A percentile compares a stretch with the other conserved stretches of the same genome.
phyloP scores from a whole-genome alignment of 306 rosid species.

The Urtica urens region DNA sequence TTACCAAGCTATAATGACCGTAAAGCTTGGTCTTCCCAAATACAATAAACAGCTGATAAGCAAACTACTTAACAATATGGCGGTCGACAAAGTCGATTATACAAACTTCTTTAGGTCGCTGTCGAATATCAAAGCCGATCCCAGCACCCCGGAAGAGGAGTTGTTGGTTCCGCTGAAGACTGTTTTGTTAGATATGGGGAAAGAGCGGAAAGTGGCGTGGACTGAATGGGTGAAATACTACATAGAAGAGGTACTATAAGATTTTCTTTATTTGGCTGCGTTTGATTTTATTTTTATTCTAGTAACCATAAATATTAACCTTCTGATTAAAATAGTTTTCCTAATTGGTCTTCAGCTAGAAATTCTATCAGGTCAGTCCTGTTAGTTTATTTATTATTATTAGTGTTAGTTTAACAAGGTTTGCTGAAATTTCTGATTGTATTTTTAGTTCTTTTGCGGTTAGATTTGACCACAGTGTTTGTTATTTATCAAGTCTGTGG shows the following conservation, averaged over 20 bases:
- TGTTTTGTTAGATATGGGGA: constrained; percentile 84
- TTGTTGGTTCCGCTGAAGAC: constrained; percentile 79
- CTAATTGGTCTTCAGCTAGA: no score
- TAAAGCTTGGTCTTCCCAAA: constrained; percentile 88
- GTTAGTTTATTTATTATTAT: no score
- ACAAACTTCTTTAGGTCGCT: constrained; percentile 81
- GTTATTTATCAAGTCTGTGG: no score
- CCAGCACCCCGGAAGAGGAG: constrained; percentile 64
- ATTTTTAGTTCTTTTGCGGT: no score
- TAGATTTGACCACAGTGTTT: no score
- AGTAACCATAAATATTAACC: no score
- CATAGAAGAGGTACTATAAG: constrained; percentile 60
- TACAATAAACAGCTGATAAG: constrained; percentile 81
- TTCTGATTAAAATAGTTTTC: no score
- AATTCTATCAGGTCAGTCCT: no score
- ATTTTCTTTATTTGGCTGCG: background rate
- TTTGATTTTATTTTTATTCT: no score
- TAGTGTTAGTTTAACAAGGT: no score
- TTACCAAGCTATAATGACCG: constrained; percentile 87
- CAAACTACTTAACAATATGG: constrained; percentile 86
- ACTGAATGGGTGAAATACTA: constrained; percentile 71
- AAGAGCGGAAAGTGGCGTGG: constrained; percentile 96
- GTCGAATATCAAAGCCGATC: constrained; percentile 77
- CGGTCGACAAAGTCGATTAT: constrained; percentile 95
- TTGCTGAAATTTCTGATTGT: no score